Evolutionary conservation across 2,329 filamentous ascomycete species (phyloP).

Genomic region (Neonectria neomacrospora): DNA sequence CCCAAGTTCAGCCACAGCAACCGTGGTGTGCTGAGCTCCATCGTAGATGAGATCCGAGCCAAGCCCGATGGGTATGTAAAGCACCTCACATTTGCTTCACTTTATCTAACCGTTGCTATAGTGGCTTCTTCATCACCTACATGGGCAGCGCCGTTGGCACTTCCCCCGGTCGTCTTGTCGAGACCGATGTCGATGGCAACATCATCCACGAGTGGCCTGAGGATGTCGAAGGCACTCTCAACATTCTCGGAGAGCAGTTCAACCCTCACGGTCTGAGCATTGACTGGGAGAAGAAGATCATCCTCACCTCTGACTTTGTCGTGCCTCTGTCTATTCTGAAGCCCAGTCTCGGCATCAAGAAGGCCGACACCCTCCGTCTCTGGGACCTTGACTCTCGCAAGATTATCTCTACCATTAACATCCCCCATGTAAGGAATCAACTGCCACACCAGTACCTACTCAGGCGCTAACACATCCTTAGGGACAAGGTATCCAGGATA

Average conservation of each 20-base stretch:
- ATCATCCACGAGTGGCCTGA: conserved; percentile 72
- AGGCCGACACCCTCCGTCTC: conserved; percentile 67
- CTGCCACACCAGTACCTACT: fast-evolving
- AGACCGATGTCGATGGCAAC: conserved; percentile 68
- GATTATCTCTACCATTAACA: conserved; percentile 70
- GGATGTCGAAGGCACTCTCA: conserved; percentile 63
- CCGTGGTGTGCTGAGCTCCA: conserved; percentile 67
- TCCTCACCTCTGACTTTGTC: conserved; percentile 72
- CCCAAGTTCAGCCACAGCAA: conserved; percentile 70
- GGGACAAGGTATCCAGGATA: conserved; percentile 70
- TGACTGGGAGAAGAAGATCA: conserved; percentile 67
- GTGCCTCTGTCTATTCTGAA: conserved; percentile 71
- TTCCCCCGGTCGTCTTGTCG: conserved; percentile 67
- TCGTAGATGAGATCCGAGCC: conserved; percentile 70
- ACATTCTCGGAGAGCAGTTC: conserved; percentile 70
- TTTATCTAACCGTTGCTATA: conserved; percentile 22
- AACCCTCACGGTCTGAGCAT: conserved; percentile 69
- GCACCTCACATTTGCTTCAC: not conserved
- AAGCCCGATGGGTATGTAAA: conserved; percentile 64
- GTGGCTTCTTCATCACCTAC: conserved; percentile 70
- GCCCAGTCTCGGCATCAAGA: conserved; percentile 63
- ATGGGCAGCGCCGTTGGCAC: conserved; percentile 70
- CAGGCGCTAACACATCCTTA: conserved; percentile 28
- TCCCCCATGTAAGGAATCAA: conserved; percentile 59
- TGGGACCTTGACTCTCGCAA: conserved; percentile 65